Percentiles rank a stretch among this genome's conserved stretches.
Conservation (phyloP, 768 basidiomycete species). For the Trichaptum fuscoviolaceum region DNA sequence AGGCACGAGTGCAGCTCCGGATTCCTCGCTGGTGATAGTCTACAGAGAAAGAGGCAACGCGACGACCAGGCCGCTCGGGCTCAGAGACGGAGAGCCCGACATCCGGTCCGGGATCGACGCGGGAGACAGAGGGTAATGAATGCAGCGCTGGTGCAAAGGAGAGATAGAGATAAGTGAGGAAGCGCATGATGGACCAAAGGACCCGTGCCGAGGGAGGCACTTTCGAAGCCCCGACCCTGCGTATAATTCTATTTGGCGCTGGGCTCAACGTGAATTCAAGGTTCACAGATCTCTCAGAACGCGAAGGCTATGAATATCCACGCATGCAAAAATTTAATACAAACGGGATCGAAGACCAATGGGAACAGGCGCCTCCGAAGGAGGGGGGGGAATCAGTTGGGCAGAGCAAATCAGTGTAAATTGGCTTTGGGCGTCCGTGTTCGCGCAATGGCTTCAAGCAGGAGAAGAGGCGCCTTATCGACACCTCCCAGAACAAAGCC, state of each 20-base stretch:
- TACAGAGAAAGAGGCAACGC: not conserved
- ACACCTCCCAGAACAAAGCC: not conserved
- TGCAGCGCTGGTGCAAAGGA: no score
- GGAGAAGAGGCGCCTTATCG: not conserved
- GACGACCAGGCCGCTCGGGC: not conserved
- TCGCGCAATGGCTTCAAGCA: not conserved
- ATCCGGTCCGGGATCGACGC: not conserved
- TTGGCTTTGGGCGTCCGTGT: not conserved
- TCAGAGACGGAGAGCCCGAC: not conserved
- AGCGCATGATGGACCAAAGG: not conserved
- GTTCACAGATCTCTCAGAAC: not conserved
- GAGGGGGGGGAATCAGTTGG: not conserved
- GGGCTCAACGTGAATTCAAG: not conserved
- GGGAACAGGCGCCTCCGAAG: not conserved
- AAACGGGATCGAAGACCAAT: not conserved
- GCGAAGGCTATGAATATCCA: not conserved
- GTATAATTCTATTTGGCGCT: not conserved
- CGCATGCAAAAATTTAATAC: not conserved
- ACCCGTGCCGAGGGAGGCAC: not conserved
- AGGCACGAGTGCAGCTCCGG: not conserved
- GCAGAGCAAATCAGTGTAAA: conserved; percentile 1
- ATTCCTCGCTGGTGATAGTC: not conserved
- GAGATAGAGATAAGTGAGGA: not conserved
- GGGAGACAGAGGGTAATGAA: no score
- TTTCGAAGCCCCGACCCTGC: conserved; percentile 1